Conservation (phyloP, 768 basidiomycete genomes). For the Leucocoprinus birnbaumii region DNA sequence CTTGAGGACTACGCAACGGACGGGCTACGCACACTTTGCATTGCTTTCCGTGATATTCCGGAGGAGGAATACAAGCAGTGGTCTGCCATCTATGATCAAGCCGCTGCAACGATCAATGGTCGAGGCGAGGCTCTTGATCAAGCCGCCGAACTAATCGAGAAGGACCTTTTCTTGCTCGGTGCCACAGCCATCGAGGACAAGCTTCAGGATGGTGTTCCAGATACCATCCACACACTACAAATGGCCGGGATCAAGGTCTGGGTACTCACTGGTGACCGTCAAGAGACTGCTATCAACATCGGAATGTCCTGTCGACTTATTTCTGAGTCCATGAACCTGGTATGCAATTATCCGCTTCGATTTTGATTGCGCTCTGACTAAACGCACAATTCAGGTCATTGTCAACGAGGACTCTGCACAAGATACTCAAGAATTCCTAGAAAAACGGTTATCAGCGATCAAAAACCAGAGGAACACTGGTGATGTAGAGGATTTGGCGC, state of each 20-base stretch:
- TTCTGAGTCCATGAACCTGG: conserved; percentile 98
- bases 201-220: conserved; percentile 96
- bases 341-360: conserved; percentile 31
- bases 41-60: conserved; percentile 91
- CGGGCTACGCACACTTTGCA: conserved; percentile 93
- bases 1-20: conserved; percentile 99
- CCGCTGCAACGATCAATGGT: conserved; percentile 93
- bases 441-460: conserved; percentile 86
- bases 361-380: too few species aligned
- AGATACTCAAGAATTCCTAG: conserved; percentile 83
- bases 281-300: conserved; percentile 99
- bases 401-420: conserved; percentile 87
- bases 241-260: conserved; percentile 99
- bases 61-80: conserved; percentile 90
- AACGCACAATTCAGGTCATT: conserved; percentile 82
- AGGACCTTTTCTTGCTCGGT: conserved; percentile 88
- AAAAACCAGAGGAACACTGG: conserved; percentile 90
- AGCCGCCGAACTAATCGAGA: conserved; percentile 95
- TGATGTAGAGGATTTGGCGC: conserved; percentile 91
- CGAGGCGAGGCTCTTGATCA: conserved; percentile 92
- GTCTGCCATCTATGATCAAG: conserved; percentile 84
- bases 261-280: conserved; percentile 97
- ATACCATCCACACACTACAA: conserved; percentile 95
- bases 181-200: conserved; percentile 99
- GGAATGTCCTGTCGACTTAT: conserved; percentile 97